Evolutionary conservation across 768 basidiomycete genomes (phyloP).

Genomic region (Hericium erinaceus): DNA sequence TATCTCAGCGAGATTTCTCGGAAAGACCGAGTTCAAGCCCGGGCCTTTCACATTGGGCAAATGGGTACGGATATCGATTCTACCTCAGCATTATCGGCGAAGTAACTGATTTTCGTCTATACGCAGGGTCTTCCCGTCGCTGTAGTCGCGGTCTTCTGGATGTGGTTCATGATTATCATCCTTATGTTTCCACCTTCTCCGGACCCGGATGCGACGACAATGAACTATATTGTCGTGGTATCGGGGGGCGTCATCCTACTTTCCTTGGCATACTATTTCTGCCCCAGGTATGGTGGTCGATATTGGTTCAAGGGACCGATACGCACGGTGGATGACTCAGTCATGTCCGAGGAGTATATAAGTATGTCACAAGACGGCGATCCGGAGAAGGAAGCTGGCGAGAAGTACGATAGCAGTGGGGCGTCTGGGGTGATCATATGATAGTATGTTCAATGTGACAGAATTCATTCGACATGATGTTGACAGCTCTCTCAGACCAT

Average conservation of each 20-base stretch:
- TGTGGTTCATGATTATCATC: constrained; percentile 27
- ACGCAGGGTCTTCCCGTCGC: constrained; percentile 24
- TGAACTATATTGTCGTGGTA: constrained; percentile 32
- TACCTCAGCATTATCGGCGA: background rate
- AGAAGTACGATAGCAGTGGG: too few relatives aligned
- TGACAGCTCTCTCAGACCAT: too few relatives aligned
- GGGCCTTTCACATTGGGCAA: constrained; percentile 13
- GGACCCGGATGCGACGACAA: constrained; percentile 21
- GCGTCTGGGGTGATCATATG: too few relatives aligned
- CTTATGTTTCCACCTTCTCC: constrained; percentile 28
- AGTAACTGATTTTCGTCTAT: background rate
- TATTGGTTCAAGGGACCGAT: constrained; percentile 1
- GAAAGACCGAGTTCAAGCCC: constrained; percentile 16
- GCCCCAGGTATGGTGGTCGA: background rate
- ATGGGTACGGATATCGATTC: background rate
- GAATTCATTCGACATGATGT: too few relatives aligned
- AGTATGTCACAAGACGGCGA: too few relatives aligned
- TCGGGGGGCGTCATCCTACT: constrained; percentile 25
- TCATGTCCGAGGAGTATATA: too few relatives aligned
- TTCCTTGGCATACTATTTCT: constrained; percentile 15
- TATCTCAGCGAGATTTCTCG: constrained; percentile 21
- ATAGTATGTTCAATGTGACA: too few relatives aligned
- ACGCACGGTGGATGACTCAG: background rate
- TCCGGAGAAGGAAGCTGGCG: too few relatives aligned
- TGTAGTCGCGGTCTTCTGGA: constrained; percentile 25